These are phyloP conservation scores for Turnera subulata DNA, from an alignment of 345 rosid genomes.

Conservation along the genomic window DNA sequence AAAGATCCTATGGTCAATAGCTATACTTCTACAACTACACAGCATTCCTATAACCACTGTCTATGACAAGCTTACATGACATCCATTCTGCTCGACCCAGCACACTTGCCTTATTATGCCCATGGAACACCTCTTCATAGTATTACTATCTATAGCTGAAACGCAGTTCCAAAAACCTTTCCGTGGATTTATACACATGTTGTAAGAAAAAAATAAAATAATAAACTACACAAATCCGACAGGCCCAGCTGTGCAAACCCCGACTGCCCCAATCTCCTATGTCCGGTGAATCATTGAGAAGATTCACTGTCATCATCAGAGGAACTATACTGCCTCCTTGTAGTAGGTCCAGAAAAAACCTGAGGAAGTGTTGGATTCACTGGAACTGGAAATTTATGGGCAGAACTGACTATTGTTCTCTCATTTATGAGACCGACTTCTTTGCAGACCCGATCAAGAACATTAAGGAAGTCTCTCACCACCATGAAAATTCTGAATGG, in stretches of 20 bases:
- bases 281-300: conserved; percentile 30
- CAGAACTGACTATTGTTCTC: background rate
- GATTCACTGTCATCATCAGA: conserved; percentile 56
- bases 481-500: conserved; percentile 70
- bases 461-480: conserved; percentile 26
- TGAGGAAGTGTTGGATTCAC: conserved; percentile 35
- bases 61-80: conserved; percentile 1
- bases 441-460: conserved; percentile 2
- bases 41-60: conserved; percentile 6
- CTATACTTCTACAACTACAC: conserved; percentile 14
- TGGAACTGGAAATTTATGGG: conserved; percentile 45
- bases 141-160: conserved; percentile 36
- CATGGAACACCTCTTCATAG: conserved; percentile 23
- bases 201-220: too few species aligned
- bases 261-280: conserved; percentile 18
- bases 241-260: conserved; percentile 16
- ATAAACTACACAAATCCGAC: conserved; percentile 33
- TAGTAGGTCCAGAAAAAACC: conserved; percentile 8
- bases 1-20: conserved; percentile 1
- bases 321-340: conserved; percentile 39
- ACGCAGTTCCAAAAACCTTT: conserved; percentile 36
- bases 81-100: background rate
- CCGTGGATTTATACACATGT: conserved; percentile 47
- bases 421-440: background rate
- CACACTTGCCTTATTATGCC: conserved; percentile 14